Evolutionary conservation across 2,329 filamentous ascomycete genomes (phyloP).

Genomic region (Pseudogymnoascus sp.): DNA sequence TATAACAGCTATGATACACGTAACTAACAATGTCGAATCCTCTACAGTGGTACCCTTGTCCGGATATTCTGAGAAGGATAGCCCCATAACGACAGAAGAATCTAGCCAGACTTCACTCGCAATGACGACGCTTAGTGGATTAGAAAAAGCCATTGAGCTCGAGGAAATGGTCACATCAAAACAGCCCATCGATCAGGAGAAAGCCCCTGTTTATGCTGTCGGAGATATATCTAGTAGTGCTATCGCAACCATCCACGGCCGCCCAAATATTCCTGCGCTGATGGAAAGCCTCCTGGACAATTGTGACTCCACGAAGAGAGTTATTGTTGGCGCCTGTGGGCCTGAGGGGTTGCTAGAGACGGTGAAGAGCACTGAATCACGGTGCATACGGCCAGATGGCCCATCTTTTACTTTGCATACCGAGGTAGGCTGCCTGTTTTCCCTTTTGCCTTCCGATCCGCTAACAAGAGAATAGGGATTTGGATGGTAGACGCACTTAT

Average conservation of each 20-base stretch:
- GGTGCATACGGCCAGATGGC: constrained; percentile 35
- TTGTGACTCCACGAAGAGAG: constrained; percentile 28
- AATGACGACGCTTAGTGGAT: neutral
- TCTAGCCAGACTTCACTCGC: neutral
- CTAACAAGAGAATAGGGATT: neutral
- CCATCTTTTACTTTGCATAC: constrained; percentile 43
- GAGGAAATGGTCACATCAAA: neutral
- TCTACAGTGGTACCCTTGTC: neutral
- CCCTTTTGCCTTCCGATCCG: too few relatives aligned
- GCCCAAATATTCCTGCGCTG: constrained; percentile 34
- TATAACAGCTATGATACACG: constrained; percentile 25
- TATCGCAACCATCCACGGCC: constrained; percentile 23
- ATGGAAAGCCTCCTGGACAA: constrained; percentile 32
- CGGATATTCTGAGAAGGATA: neutral
- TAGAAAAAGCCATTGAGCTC: neutral
- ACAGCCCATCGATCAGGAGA: neutral
- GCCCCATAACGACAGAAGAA: neutral
- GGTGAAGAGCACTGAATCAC: constrained; percentile 37
- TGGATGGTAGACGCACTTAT: neutral
- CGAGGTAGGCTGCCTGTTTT: constrained; percentile 24
- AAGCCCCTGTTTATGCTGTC: neutral
- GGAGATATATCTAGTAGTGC: neutral
- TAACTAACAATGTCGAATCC: constrained; percentile 15
- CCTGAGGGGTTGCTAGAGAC: constrained; percentile 36
- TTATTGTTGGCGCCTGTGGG: constrained; percentile 41